Percentiles rank a stretch among this genome's conserved stretches.
Conservation (phyloP, 1,284 basidiomycete species). For the Tilletia horrida region DNA sequence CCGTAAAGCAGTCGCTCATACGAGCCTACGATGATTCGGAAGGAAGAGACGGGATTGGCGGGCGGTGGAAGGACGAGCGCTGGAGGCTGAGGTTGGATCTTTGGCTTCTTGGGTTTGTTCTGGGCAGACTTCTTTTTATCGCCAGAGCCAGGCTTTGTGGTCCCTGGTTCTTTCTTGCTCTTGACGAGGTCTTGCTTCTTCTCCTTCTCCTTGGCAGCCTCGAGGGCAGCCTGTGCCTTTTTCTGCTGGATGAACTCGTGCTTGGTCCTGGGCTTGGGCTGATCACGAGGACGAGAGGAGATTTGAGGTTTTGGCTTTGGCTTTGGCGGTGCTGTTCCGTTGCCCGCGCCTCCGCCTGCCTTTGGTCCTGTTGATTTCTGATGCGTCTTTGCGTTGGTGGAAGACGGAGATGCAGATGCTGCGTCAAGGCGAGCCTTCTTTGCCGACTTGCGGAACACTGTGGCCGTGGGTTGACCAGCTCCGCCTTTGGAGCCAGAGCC, state of each 20-base stretch:
- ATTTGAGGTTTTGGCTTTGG: conserved; percentile 29
- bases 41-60: conserved; percentile 52
- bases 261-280: conserved; percentile 40
- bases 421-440: conserved; percentile 35
- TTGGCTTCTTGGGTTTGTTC: conserved; percentile 6
- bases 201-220: conserved; percentile 21
- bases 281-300: conserved; percentile 28
- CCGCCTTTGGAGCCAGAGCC: conserved; percentile 7
- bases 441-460: conserved; percentile 39
- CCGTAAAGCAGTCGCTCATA: conserved; percentile 96
- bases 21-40: conserved; percentile 82
- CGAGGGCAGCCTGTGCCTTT: conserved; percentile 22
- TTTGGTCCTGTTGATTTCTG: not conserved
- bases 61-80: conserved; percentile 28
- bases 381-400: too few relatives aligned
- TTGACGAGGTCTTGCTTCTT: conserved; percentile 24
- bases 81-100: conserved; percentile 3
- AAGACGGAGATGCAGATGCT: not conserved
- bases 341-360: conserved; percentile 4
- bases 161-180: conserved; percentile 21
- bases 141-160: not conserved
- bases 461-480: conserved; percentile 25
- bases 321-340: not conserved
- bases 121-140: not conserved
- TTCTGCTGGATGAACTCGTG: conserved; percentile 43